Evolutionary conservation across 1,284 basidiomycete species (phyloP).

Genomic region (Termitomyces sp.): DNA sequence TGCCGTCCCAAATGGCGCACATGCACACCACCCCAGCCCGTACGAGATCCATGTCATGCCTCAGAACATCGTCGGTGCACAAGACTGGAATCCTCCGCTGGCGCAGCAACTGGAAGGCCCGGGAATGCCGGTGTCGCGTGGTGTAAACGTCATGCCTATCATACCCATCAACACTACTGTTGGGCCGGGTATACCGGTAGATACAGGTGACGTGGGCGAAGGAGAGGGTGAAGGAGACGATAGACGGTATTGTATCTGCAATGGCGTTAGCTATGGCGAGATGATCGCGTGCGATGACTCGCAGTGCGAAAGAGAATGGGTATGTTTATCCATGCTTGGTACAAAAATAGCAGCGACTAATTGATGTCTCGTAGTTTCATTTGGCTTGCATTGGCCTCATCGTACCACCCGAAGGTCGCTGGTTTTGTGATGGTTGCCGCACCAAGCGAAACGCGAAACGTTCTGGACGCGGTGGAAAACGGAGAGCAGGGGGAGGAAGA

Average conservation of each 20-base stretch:
- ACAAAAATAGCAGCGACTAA: constrained; percentile 1
- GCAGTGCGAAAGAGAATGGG: constrained; percentile 93
- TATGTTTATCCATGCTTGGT: constrained; percentile 40
- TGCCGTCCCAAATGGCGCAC: constrained; percentile 12
- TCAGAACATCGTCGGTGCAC: constrained; percentile 17
- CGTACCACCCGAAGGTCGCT: constrained; percentile 69
- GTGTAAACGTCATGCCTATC: constrained; percentile 25
- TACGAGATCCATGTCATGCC: constrained; percentile 34
- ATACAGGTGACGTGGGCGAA: constrained; percentile 32
- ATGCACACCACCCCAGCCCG: constrained; percentile 12
- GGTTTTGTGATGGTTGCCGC: constrained; percentile 76
- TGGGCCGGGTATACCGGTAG: constrained; percentile 15
- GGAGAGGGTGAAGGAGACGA: constrained; percentile 64
- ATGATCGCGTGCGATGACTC: constrained; percentile 97
- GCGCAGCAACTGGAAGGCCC: constrained; percentile 64
- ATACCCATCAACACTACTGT: constrained; percentile 20
- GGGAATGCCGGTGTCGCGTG: constrained; percentile 62
- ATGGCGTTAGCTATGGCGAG: constrained; percentile 84
- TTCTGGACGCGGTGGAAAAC: constrained; percentile 45
- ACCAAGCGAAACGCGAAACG: constrained; percentile 47
- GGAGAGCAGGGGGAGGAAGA: constrained; percentile 35
- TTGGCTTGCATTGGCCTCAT: constrained; percentile 73
- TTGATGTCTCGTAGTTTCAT: constrained; percentile 65
- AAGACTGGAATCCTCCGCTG: constrained; percentile 41
- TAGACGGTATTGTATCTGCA: constrained; percentile 85